These are phyloP conservation scores for Exophiala sideris DNA, from an alignment of 2,329 filamentous ascomycete genomes.

Conservation along the genomic window DNA sequence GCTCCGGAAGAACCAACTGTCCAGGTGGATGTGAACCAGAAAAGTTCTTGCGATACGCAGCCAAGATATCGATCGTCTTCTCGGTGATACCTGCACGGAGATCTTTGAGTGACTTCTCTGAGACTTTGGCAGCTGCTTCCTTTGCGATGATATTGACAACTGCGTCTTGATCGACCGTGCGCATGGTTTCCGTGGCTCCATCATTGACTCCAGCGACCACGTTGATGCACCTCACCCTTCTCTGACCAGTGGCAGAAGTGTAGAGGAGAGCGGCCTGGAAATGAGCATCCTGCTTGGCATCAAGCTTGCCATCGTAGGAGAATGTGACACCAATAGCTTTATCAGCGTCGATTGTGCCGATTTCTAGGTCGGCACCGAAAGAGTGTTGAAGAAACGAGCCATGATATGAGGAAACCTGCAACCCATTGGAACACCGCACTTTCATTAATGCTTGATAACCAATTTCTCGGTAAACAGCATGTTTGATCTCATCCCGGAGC, in stretches of 20 bases:
- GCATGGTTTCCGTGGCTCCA: slow-evolving; percentile 76
- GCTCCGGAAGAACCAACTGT: slow-evolving; percentile 91
- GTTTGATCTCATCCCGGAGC: slow-evolving; percentile 78
- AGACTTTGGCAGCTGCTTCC: slow-evolving; percentile 81
- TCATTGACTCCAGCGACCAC: slow-evolving; percentile 90
- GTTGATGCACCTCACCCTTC: slow-evolving; percentile 88
- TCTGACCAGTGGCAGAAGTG: slow-evolving; percentile 83
- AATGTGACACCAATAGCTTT: slow-evolving; percentile 91
- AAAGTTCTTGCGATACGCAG: slow-evolving; percentile 89
- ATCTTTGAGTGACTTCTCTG: slow-evolving; percentile 75
- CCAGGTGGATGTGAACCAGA: slow-evolving; percentile 82
- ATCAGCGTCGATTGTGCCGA: slow-evolving; percentile 87
- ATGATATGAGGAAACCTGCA: slow-evolving; percentile 91
- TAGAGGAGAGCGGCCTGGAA: slow-evolving; percentile 95
- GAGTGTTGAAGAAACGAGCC: slow-evolving; percentile 96
- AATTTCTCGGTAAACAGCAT: slow-evolving; percentile 82
- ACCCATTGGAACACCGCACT: slow-evolving; percentile 92
- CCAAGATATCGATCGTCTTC: slow-evolving; percentile 87
- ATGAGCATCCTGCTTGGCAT: slow-evolving; percentile 91
- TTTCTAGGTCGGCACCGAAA: slow-evolving; percentile 89
- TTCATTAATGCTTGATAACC: slow-evolving; percentile 98
- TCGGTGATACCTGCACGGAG: slow-evolving; percentile 79
- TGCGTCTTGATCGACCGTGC: slow-evolving; percentile 93
- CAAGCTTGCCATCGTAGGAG: slow-evolving; percentile 94
- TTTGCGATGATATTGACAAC: slow-evolving; percentile 86